phyloP scores from a whole-genome alignment of 2,329 filamentous ascomycete species.

The Talaromyces sp. region DNA sequence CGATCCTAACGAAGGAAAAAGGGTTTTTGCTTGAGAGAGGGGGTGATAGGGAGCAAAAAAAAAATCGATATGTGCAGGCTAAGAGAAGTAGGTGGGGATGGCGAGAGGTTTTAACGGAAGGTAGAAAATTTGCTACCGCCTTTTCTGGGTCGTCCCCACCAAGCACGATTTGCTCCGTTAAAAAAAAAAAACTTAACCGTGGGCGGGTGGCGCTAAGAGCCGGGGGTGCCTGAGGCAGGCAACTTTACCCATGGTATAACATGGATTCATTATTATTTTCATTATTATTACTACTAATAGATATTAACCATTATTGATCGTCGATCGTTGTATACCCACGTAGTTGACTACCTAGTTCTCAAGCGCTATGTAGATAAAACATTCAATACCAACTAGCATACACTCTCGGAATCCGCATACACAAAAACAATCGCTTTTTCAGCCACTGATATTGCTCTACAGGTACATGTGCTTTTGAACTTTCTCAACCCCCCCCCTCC shows the following conservation, averaged over 20 bases:
- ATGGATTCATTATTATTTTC: background rate
- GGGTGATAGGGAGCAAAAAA: slow-evolving; percentile 13
- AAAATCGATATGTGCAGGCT: slow-evolving; percentile 11
- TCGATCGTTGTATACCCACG: background rate
- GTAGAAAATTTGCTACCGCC: slow-evolving; percentile 16
- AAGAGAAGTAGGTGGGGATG: slow-evolving; percentile 18
- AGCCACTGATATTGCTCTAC: background rate
- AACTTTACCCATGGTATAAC: background rate
- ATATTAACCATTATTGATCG: background rate
- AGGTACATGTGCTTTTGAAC: background rate
- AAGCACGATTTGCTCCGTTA: background rate
- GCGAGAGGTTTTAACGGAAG: slow-evolving; percentile 17
- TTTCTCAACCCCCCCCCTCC: background rate
- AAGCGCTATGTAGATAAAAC: background rate
- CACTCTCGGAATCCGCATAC: background rate
- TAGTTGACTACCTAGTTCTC: background rate
- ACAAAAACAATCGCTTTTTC: background rate
- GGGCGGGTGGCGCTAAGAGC: background rate
- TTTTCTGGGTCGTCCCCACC: slow-evolving; percentile 4
- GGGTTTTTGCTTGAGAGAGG: slow-evolving; percentile 9
- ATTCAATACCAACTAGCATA: background rate
- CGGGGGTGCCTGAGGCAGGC: background rate
- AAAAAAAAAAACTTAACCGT: background rate
- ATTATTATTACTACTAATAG: background rate
- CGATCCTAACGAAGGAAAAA: slow-evolving; percentile 34